Conservation (phyloP, 1,139 yeast species). For the Pichia sp. region DNA sequence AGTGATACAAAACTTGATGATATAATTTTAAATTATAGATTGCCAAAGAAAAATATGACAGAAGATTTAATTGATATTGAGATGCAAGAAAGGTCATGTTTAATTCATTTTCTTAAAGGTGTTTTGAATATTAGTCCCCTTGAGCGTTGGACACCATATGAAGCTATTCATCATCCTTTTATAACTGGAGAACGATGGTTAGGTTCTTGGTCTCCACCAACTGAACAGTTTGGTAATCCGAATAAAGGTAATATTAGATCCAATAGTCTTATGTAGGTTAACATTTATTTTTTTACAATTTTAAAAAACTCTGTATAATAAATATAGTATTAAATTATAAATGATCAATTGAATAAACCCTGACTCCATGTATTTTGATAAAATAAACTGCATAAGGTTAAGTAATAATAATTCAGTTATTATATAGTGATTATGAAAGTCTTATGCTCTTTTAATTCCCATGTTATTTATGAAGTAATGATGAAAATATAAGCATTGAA, state of each 20-base stretch:
- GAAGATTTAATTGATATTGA: conserved; percentile 54
- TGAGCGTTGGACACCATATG: conserved; percentile 95
- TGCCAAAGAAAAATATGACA: conserved; percentile 71
- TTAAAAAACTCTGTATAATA: too few species aligned
- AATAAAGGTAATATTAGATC: conserved; percentile 17
- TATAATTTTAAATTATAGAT: conserved; percentile 65
- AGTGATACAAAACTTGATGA: conserved; percentile 67
- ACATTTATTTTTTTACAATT: too few species aligned
- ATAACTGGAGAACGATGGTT: conserved; percentile 47
- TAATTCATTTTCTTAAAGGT: conserved; percentile 74
- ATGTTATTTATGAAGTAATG: too few species aligned
- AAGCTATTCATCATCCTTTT: conserved; percentile 89
- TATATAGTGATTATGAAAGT: too few species aligned
- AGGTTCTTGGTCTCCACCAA: conserved; percentile 45
- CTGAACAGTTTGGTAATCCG: conserved; percentile 21
- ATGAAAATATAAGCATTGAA: too few species aligned
- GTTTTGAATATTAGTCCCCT: conserved; percentile 80
- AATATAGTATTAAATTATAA: too few species aligned
- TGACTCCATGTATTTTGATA: too few species aligned
- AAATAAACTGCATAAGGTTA: too few species aligned
- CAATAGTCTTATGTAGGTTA: conserved; percentile 14
- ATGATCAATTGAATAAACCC: too few species aligned
- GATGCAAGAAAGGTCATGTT: conserved; percentile 60
- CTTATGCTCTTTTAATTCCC: too few species aligned
- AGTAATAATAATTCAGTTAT: too few species aligned